Percentiles rank a stretch among this genome's conserved stretches.
Evolutionary conservation across 148 eudicot species (phyloP).

Genomic region (Gaultheria prostrata): DNA sequence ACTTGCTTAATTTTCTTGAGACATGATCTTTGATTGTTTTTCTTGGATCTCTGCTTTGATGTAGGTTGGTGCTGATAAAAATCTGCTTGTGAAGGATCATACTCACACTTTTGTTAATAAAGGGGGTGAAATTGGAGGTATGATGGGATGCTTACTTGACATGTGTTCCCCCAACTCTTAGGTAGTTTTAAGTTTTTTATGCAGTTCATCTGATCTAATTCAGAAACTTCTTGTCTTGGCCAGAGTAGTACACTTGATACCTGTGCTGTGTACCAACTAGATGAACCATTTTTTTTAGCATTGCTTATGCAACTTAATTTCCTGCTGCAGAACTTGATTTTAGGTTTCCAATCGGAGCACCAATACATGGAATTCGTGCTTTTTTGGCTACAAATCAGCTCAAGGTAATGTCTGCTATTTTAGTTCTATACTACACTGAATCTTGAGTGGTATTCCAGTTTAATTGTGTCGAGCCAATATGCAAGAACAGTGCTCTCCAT

Average conservation of each 20-base stretch:
- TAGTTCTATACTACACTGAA: conserved; percentile 4
- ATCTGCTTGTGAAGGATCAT: conserved; percentile 97
- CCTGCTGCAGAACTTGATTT: conserved; percentile 85
- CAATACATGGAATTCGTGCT: conserved; percentile 88
- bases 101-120: conserved; percentile 90
- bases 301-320: conserved; percentile 5
- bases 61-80: conserved; percentile 90
- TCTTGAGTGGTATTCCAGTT: not conserved
- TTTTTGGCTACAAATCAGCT: conserved; percentile 95
- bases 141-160: conserved; percentile 18
- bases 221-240: not conserved
- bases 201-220: not conserved
- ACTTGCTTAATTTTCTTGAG: conserved; percentile 10
- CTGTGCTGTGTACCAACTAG: not conserved
- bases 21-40: conserved; percentile 18
- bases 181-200: not conserved
- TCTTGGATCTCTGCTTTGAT: conserved; percentile 15
- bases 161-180: conserved; percentile 5
- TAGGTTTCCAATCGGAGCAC: conserved; percentile 94
- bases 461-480: not conserved
- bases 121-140: conserved; percentile 97
- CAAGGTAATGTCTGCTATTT: conserved; percentile 44
- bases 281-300: conserved; percentile 2
- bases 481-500: not conserved
- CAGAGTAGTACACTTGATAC: not conserved